Conservation (phyloP, 2,329 filamentous ascomycete species). For the Polychaeton citri region DNA sequence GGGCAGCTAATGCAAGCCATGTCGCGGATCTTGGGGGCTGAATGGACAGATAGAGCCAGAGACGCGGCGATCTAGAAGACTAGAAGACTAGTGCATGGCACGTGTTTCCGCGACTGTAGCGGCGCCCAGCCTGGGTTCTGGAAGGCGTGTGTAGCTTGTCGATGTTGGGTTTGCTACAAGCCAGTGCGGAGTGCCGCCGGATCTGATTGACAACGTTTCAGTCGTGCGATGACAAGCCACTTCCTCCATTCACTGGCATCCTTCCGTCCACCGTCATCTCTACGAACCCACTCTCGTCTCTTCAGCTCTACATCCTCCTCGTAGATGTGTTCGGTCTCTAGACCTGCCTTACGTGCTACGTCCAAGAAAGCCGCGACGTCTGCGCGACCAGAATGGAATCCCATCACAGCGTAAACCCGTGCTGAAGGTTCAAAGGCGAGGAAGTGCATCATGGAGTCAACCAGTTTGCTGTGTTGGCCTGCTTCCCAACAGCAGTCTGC, state of each 20-base stretch:
- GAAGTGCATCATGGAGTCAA: conserved; percentile 49
- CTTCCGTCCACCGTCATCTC: conserved; percentile 46
- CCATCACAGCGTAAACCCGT: conserved; percentile 52
- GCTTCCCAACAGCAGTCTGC: conserved; percentile 69
- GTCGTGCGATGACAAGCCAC: conserved; percentile 48
- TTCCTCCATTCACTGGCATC: conserved; percentile 51
- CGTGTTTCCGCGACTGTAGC: too few relatives aligned
- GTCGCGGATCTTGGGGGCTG: too few relatives aligned
- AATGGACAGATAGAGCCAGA: too few relatives aligned
- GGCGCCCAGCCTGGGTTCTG: too few relatives aligned
- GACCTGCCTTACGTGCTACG: conserved; percentile 34
- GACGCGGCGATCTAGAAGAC: too few relatives aligned
- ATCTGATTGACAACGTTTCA: too few relatives aligned
- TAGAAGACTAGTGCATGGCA: too few relatives aligned
- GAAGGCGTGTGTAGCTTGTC: too few relatives aligned
- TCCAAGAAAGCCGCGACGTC: conserved; percentile 57
- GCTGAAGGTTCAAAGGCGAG: conserved; percentile 33
- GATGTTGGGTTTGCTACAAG: too few relatives aligned
- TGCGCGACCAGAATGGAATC: conserved; percentile 57
- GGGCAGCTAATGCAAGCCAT: too few relatives aligned
- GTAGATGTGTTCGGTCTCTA: conserved; percentile 52
- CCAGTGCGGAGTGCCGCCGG: too few relatives aligned
- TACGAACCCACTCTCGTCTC: conserved; percentile 45
- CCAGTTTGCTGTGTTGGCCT: conserved; percentile 55
- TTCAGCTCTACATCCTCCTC: conserved; percentile 55